These are phyloP conservation scores for Puya raimondii DNA, from an alignment of 176 grass and related monocot genomes.

Conservation along the genomic window DNA sequence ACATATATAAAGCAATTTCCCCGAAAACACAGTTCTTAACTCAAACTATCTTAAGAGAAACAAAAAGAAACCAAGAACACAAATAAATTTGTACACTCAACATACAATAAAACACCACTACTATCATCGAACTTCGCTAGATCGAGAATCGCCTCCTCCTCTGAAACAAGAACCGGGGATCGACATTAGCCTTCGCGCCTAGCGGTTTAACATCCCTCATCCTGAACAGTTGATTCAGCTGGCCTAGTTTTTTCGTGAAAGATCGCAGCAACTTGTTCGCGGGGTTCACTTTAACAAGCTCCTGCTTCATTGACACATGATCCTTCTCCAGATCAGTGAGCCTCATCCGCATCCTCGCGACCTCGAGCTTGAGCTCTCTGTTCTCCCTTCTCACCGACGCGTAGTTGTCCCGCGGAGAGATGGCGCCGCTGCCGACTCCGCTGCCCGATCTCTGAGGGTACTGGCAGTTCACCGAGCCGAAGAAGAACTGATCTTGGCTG, in stretches of 20 bases:
- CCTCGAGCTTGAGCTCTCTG: conserved; percentile 85
- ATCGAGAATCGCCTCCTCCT: conserved; percentile 31
- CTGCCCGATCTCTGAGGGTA: conserved; percentile 55
- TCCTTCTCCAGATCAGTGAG: conserved; percentile 95
- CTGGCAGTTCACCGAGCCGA: conserved; percentile 28
- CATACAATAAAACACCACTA: conserved; percentile 5
- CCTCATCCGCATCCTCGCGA: conserved; percentile 87
- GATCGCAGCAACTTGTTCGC: conserved; percentile 66
- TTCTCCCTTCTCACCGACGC: conserved; percentile 92
- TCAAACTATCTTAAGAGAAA: conserved; percentile 15
- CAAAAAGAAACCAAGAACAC: background rate
- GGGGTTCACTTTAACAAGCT: conserved; percentile 62
- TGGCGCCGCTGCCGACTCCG: conserved; percentile 68
- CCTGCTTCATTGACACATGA: conserved; percentile 87
- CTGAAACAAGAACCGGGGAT: conserved; percentile 30
- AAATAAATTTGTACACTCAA: conserved; percentile 10
- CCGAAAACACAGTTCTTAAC: no score
- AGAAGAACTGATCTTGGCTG: conserved; percentile 67
- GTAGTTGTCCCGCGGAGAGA: conserved; percentile 93
- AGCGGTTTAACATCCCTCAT: conserved; percentile 29
- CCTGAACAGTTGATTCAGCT: conserved; percentile 31
- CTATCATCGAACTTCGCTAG: conserved; percentile 13
- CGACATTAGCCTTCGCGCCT: conserved; percentile 14
- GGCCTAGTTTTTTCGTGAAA: conserved; percentile 60
- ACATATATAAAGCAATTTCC: no score